Conservation (phyloP, 345 rosid species). For the Rhodamnia argentea region DNA sequence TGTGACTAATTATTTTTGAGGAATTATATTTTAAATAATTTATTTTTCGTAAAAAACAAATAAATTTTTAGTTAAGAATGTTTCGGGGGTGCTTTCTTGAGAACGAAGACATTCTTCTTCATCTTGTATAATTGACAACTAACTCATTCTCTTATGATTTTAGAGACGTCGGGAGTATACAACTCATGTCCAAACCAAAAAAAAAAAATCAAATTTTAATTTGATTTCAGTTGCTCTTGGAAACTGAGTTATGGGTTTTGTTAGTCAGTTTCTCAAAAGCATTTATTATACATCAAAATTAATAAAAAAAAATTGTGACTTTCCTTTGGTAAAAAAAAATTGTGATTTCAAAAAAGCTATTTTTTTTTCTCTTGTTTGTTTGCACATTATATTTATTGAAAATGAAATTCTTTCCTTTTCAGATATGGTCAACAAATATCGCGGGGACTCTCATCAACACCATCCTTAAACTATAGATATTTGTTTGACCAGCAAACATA, state of each 20-base stretch:
- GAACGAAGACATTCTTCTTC: not conserved
- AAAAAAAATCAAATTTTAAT: too few relatives aligned
- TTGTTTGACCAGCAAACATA: not conserved
- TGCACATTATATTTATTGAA: not conserved
- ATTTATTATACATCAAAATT: not conserved
- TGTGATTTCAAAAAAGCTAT: not conserved
- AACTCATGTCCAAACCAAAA: too few relatives aligned
- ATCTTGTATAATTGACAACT: not conserved
- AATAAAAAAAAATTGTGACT: not conserved
- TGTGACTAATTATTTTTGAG: fast-evolving
- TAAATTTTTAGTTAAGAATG: fast-evolving
- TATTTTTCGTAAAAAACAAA: fast-evolving
- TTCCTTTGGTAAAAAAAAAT: not conserved
- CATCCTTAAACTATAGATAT: not conserved
- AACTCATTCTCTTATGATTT: not conserved
- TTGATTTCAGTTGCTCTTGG: too few relatives aligned
- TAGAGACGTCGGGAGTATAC: fast-evolving
- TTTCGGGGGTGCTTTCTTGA: not conserved
- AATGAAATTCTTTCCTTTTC: not conserved
- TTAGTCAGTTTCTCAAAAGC: not conserved
- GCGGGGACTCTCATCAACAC: fast-evolving
- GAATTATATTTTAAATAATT: fast-evolving
- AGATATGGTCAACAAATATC: not conserved
- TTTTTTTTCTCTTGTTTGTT: not conserved
- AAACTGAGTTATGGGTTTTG: not conserved